Percentiles rank a stretch among this genome's conserved stretches.
These are phyloP conservation scores for Aphanoascus verrucosus DNA, from an alignment of 2,329 filamentous ascomycete species.

Conservation along the genomic window DNA sequence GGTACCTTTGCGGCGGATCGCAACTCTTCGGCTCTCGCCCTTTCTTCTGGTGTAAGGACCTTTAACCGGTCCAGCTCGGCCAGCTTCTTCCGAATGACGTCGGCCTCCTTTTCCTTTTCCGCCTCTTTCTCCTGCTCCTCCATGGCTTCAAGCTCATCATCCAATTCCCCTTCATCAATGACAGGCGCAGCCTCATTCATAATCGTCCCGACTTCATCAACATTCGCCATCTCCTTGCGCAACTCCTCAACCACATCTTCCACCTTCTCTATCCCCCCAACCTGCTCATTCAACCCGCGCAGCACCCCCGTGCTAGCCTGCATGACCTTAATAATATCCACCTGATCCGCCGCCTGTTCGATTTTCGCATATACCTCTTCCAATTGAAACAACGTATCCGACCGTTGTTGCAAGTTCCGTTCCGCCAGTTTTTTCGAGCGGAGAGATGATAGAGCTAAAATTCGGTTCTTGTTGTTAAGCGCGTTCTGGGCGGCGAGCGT, in stretches of 20 bases:
- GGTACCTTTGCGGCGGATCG: slow-evolving; percentile 8
- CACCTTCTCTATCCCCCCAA: slow-evolving; percentile 66
- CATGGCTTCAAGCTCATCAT: slow-evolving; percentile 74
- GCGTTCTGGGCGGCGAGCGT: slow-evolving; percentile 55
- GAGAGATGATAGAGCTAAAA: slow-evolving; percentile 65
- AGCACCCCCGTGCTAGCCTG: slow-evolving; percentile 64
- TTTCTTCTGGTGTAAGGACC: not conserved
- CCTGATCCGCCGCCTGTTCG: slow-evolving; percentile 73
- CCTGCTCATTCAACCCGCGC: slow-evolving; percentile 59
- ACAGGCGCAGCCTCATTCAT: slow-evolving; percentile 52
- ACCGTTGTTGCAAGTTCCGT: slow-evolving; percentile 57
- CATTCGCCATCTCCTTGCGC: slow-evolving; percentile 66
- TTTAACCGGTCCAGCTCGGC: slow-evolving; percentile 35
- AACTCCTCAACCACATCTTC: slow-evolving; percentile 65
- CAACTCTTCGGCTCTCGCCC: slow-evolving; percentile 7
- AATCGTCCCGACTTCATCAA: slow-evolving; percentile 71
- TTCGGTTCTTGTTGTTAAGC: slow-evolving; percentile 59
- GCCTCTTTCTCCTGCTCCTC: slow-evolving; percentile 48
- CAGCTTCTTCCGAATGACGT: slow-evolving; percentile 40
- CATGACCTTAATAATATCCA: slow-evolving; percentile 75
- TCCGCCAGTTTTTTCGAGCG: slow-evolving; percentile 76
- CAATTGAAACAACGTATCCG: slow-evolving; percentile 64
- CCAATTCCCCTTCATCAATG: slow-evolving; percentile 73
- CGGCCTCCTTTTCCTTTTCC: slow-evolving; percentile 40
- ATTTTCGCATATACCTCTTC: slow-evolving; percentile 76